Evolutionary conservation across 192 early-diverging fungal genomes (phyloP).

Genomic region (Entomortierella lignicola): DNA sequence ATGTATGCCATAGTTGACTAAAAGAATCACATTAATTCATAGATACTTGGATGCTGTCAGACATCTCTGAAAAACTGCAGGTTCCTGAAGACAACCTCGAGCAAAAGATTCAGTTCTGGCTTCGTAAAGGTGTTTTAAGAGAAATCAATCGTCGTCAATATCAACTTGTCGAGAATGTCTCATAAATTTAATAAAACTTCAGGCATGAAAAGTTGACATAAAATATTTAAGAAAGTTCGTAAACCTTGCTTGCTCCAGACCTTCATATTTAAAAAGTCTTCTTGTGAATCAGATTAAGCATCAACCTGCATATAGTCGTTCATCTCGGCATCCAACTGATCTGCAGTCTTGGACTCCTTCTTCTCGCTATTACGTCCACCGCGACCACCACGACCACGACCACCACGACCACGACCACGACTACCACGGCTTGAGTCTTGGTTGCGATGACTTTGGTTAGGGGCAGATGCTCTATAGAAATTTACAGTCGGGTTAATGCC

Average conservation of each 20-base stretch:
- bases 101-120: constrained; percentile 28
- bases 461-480: constrained; percentile 24
- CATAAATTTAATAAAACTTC: not conserved
- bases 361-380: constrained; percentile 49
- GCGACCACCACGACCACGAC: constrained; percentile 53
- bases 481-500: not conserved
- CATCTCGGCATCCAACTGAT: constrained; percentile 63
- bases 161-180: constrained; percentile 17
- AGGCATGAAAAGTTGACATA: no score
- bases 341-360: constrained; percentile 55
- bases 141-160: constrained; percentile 28
- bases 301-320: constrained; percentile 64
- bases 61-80: constrained; percentile 12
- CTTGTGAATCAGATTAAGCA: constrained; percentile 11
- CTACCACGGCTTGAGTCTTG: constrained; percentile 30
- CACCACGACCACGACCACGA: constrained; percentile 39
- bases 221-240: no score
- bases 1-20: not conserved
- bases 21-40: not conserved
- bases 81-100: constrained; percentile 18
- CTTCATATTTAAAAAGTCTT: not conserved
- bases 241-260: no score
- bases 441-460: constrained; percentile 10
- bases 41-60: constrained; percentile 27
- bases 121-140: constrained; percentile 23